Conservation (phyloP, 441 rosid genomes). For the Populus hybrid region DNA sequence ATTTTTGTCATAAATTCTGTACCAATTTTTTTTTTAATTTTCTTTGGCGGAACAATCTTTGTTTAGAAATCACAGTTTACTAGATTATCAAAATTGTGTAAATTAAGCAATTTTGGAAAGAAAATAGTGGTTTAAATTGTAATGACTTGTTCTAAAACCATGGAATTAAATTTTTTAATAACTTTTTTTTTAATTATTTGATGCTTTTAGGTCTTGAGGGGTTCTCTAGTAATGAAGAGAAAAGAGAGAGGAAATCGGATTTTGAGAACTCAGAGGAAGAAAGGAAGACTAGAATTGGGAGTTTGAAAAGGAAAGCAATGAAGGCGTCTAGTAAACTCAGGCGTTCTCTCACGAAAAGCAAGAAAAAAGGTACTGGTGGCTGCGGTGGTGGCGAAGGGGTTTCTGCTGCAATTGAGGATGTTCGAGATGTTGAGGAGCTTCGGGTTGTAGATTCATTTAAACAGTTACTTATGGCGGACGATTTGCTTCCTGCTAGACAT, state of each 20-base stretch:
- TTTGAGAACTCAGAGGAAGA: too few species aligned
- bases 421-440: constrained; percentile 75
- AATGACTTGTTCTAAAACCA: background rate
- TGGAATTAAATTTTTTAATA: background rate
- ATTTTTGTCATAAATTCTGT: background rate
- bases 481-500: constrained; percentile 62
- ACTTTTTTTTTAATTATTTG: background rate
- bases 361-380: constrained; percentile 50
- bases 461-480: constrained; percentile 67
- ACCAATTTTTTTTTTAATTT: background rate
- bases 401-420: constrained; percentile 83
- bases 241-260: constrained; percentile 22
- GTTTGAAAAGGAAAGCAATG: constrained; percentile 86
- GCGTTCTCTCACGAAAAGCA: constrained; percentile 76
- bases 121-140: background rate
- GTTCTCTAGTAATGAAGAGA: constrained; percentile 69
- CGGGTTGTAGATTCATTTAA: constrained; percentile 78
- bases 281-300: constrained; percentile 36
- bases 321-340: constrained; percentile 75
- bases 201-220: constrained; percentile 69
- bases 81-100: background rate
- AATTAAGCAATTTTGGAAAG: background rate
- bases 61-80: background rate
- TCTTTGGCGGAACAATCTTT: background rate
- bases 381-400: constrained; percentile 37